Conservation (phyloP, 257 asterid genomes). For the Solanum infundibuliforme region DNA sequence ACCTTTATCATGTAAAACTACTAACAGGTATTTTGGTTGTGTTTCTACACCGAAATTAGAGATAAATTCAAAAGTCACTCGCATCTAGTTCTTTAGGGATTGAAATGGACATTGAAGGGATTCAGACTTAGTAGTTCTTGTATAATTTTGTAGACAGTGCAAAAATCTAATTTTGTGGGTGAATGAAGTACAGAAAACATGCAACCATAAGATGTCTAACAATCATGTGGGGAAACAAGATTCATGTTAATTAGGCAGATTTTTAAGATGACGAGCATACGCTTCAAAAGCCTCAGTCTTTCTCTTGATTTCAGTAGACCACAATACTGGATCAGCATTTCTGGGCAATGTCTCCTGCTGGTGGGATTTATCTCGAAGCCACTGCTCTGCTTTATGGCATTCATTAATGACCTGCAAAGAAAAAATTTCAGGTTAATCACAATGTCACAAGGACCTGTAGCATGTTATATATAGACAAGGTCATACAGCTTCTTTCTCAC, state of each 20-base stretch:
- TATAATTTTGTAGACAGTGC: background rate
- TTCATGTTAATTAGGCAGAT: background rate
- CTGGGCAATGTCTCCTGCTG: slow-evolving; percentile 76
- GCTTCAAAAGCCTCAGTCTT: slow-evolving; percentile 53
- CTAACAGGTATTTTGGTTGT: background rate
- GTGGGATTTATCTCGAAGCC: slow-evolving; percentile 68
- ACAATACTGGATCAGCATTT: slow-evolving; percentile 66
- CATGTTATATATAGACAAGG: slow-evolving; percentile 4
- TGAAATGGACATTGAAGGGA: background rate
- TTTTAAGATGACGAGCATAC: slow-evolving; percentile 37
- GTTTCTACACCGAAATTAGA: background rate
- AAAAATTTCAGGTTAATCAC: slow-evolving; percentile 1
- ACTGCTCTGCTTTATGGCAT: slow-evolving; percentile 71
- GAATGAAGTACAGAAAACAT: background rate
- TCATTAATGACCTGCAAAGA: slow-evolving; percentile 56
- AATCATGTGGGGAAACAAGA: background rate
- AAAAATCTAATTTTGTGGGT: background rate
- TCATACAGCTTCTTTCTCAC: slow-evolving; percentile 62
- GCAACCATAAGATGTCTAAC: background rate
- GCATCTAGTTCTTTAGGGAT: background rate
- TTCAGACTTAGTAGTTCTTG: background rate
- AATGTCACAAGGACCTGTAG: background rate
- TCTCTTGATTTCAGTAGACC: slow-evolving; percentile 62
- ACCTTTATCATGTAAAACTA: background rate
- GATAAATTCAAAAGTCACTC: background rate